Evolutionary conservation across 2,329 filamentous ascomycete species (phyloP), one percentile per base, ranked within the genome.

Genomic region (Aspergillus neoniger): DNA sequence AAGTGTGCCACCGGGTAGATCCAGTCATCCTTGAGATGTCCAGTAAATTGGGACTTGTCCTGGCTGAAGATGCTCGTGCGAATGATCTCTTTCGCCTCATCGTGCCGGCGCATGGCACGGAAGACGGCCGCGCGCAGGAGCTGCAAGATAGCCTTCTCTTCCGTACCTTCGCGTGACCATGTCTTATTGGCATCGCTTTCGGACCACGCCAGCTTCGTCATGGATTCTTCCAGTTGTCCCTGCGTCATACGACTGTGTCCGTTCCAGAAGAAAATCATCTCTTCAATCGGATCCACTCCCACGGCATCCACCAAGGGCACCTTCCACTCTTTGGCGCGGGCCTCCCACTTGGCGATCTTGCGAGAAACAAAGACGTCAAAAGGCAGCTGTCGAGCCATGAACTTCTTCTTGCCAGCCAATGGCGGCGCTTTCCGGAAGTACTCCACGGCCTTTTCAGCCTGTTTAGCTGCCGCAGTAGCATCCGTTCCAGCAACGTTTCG

Each of bases 191-290:
- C 75, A 67, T 91, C 87, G 60, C 89, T 87, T 38, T 82, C 82
- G 51, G 86, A 88, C 78, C 92, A 96, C 0, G 81, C 79, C 10
- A 96, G 77, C n/a, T 84, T 83, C 0, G 73, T 76, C 39, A 91
- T 73, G 0, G 87, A 91, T 44, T 81, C 78, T 51, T 89, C 80
- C 14, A 96, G 80, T 61, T 94, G 85, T 0, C 79, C 77, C 0
- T 77, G 69, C 2, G 84, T 81, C 91, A 96, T 96, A 57, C 92
- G 87, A 76, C 91, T 94, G 68, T 86, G 87, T 0, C 93, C 94
- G 70, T 91, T 93, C 93, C 93, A 98, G 69, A 98, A 87, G 74
- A 94, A 96, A 12, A 90, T 88, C 90, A 98, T 96, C 79, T 98
- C 95, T 69, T 92, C 86, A 0, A 91, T 81, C 0, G 95, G 95